These are phyloP conservation scores for Glaciozyma antarctica DNA, from an alignment of 768 basidiomycete genomes.

Conservation along the genomic window DNA sequence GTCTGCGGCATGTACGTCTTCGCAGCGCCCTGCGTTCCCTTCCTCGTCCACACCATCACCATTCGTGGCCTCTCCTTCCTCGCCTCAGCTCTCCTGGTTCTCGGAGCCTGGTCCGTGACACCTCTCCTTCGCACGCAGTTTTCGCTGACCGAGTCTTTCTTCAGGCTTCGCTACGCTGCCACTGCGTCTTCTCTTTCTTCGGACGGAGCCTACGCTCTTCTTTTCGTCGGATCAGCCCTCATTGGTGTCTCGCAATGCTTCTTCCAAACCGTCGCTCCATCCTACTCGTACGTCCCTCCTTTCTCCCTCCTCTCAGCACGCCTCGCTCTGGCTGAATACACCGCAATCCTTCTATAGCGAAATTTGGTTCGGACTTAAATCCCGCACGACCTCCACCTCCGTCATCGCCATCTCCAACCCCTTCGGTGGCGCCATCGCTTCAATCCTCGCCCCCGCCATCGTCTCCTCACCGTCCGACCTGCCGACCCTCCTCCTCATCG, in stretches of 20 bases:
- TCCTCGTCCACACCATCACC: not conserved
- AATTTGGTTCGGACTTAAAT: not conserved
- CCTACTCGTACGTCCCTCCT: not conserved
- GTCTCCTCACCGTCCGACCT: not conserved
- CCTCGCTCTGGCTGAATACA: not conserved
- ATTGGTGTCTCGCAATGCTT: not conserved
- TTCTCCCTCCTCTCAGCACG: not conserved
- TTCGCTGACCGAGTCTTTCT: not conserved
- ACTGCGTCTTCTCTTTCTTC: not conserved
- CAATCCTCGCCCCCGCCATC: not conserved
- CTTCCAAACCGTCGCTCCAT: not conserved
- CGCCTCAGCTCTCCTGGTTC: not conserved
- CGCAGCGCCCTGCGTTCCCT: not conserved
- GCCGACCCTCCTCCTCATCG: not conserved
- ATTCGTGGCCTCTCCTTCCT: not conserved
- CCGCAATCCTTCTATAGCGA: not conserved
- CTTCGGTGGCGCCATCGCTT: constrained; percentile 2
- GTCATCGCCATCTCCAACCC: constrained; percentile 7
- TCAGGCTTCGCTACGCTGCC: constrained; percentile 9
- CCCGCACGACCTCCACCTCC: constrained; percentile 2
- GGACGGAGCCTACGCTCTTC: constrained; percentile 1
- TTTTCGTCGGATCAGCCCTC: constrained; percentile 2
- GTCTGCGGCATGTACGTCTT: not conserved
- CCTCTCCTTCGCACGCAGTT: not conserved
- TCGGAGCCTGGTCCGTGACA: not conserved